Evolutionary conservation across 1,284 basidiomycete genomes (phyloP).

Genomic region (Ceratobasidium sp.): DNA sequence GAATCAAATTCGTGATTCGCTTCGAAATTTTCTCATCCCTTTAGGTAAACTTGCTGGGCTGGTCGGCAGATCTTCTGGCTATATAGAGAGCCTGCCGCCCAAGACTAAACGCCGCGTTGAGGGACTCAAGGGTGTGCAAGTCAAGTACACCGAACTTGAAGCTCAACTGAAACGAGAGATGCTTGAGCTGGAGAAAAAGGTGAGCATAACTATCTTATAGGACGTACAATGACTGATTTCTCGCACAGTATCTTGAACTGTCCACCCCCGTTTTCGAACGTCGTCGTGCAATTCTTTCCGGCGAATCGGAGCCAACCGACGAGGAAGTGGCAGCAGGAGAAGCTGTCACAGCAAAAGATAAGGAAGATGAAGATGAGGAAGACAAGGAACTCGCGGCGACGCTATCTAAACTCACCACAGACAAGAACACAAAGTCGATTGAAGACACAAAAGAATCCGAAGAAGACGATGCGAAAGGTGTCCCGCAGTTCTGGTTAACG

Average conservation of each 20-base stretch:
- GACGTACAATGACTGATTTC: background rate
- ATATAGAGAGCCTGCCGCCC: conserved; percentile 87
- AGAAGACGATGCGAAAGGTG: conserved; percentile 65
- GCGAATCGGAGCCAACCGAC: conserved; percentile 67
- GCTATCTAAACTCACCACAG: conserved; percentile 31
- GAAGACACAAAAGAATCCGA: conserved; percentile 50
- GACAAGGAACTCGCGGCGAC: conserved; percentile 56
- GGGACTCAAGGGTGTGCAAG: conserved; percentile 94
- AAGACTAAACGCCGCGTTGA: conserved; percentile 90
- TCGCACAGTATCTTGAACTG: conserved; percentile 63
- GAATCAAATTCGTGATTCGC: conserved; percentile 8
- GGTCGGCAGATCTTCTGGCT: conserved; percentile 86
- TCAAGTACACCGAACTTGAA: conserved; percentile 93
- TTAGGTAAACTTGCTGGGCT: conserved; percentile 75
- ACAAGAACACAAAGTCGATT: conserved; percentile 44
- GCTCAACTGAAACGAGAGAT: conserved; percentile 97
- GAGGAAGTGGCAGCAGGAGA: conserved; percentile 68
- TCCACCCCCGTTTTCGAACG: conserved; percentile 70
- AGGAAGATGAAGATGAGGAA: conserved; percentile 58
- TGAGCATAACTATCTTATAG: conserved; percentile 53
- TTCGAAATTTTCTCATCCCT: conserved; percentile 12
- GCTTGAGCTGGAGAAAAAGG: conserved; percentile 97
- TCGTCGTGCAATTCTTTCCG: conserved; percentile 66
- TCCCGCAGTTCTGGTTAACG: conserved; percentile 99
- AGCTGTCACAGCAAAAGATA: conserved; percentile 65